Evolutionary conservation across 768 basidiomycete genomes (phyloP).

Genomic region (Guyanaporus albipodus): DNA sequence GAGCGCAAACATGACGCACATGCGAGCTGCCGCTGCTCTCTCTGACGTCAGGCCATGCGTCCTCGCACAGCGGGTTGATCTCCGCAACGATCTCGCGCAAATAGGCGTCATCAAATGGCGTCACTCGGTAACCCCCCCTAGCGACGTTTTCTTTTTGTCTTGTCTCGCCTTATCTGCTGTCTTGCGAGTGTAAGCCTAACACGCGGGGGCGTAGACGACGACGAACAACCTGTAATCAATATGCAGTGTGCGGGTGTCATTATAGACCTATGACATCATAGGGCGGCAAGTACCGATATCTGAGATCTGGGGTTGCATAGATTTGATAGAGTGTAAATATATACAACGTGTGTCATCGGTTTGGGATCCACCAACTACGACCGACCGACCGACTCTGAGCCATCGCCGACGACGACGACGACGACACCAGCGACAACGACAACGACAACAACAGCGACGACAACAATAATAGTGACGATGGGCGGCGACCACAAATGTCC

Average conservation of each 20-base stretch:
- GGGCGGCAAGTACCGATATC: conserved; percentile 27
- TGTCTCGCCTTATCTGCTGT: background rate
- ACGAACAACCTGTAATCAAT: background rate
- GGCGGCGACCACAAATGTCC: conserved; percentile 84
- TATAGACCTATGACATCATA: conserved; percentile 31
- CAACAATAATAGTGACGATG: conserved; percentile 42
- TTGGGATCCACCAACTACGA: conserved; percentile 24
- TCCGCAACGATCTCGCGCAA: conserved; percentile 53
- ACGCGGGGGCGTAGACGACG: background rate
- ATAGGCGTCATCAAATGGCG: conserved; percentile 30
- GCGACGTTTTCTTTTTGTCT: no score
- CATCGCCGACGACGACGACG: conserved; percentile 13
- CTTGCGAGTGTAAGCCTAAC: background rate
- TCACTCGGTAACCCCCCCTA: conserved; percentile 24
- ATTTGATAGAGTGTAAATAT: conserved; percentile 34
- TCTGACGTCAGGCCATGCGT: conserved; percentile 27
- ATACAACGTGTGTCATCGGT: conserved; percentile 37
- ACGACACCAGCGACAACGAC: background rate
- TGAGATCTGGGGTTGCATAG: conserved; percentile 32
- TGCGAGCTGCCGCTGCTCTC: conserved; percentile 1
- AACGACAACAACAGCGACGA: conserved; percentile 1
- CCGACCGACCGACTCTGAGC: conserved; percentile 17
- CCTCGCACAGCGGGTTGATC: conserved; percentile 54
- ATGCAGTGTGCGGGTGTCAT: conserved; percentile 1
- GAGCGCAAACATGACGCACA: conserved; percentile 31